These are phyloP conservation scores for Panaeolus papilionaceus DNA, from an alignment of 768 basidiomycete species.

Conservation along the genomic window DNA sequence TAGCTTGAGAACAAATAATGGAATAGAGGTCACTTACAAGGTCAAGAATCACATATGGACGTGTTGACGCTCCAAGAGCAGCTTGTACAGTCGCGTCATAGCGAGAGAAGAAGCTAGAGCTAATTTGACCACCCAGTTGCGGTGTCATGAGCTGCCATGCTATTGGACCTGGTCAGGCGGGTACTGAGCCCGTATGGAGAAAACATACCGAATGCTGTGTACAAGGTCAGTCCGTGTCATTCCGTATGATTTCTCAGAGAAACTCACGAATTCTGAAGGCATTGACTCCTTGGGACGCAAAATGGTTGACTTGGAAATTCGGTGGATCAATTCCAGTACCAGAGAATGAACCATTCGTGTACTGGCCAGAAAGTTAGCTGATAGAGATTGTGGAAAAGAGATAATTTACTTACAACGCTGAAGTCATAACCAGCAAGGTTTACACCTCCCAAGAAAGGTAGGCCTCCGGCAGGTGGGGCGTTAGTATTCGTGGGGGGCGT, in stretches of 20 bases:
- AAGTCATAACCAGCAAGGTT: constrained; percentile 58
- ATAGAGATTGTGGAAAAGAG: background rate
- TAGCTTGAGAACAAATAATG: background rate
- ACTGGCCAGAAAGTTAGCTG: constrained; percentile 26
- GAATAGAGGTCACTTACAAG: constrained; percentile 24
- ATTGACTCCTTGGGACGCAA: constrained; percentile 53
- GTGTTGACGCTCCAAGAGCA: constrained; percentile 44
- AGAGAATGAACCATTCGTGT: constrained; percentile 52
- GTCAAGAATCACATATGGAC: constrained; percentile 57
- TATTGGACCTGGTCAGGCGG: constrained; percentile 9
- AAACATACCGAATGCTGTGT: background rate
- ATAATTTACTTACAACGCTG: constrained; percentile 38
- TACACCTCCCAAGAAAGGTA: constrained; percentile 52
- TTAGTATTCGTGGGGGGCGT: constrained; percentile 29
- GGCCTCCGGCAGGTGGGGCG: constrained; percentile 23
- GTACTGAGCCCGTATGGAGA: background rate
- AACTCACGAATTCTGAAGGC: constrained; percentile 47
- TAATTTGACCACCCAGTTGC: constrained; percentile 52
- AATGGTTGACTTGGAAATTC: constrained; percentile 52
- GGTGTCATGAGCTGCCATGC: constrained; percentile 63
- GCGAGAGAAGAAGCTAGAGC: constrained; percentile 46
- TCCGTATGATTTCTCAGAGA: background rate
- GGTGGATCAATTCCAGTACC: constrained; percentile 46
- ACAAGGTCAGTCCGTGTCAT: background rate
- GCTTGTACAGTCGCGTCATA: constrained; percentile 58